Conservation (phyloP, 768 basidiomycete species). For the Hysterangium stoloniferum region DNA sequence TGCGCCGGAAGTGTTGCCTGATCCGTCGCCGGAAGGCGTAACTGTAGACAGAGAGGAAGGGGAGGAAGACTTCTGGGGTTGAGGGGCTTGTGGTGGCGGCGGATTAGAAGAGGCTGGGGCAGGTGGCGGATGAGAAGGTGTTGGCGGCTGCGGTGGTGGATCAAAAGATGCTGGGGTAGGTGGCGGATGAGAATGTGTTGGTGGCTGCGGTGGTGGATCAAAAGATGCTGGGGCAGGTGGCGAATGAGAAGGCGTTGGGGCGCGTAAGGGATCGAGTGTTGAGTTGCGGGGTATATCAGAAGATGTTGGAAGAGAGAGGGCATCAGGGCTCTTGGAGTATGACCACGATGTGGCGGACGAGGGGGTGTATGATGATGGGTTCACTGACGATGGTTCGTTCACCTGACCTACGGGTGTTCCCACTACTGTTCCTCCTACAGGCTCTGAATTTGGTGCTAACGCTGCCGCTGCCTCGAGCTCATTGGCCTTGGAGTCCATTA, state of each 20-base stretch:
- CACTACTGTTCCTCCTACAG: background rate
- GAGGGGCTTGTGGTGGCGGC: constrained; percentile 12
- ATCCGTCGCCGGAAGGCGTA: constrained; percentile 14
- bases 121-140: constrained; percentile 3
- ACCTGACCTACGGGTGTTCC: background rate
- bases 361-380: background rate
- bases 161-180: background rate
- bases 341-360: background rate
- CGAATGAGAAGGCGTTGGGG: background rate
- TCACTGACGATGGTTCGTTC: background rate
- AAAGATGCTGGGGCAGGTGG: background rate
- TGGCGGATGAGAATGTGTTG: constrained; percentile 1
- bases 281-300: background rate
- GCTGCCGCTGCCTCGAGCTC: background rate
- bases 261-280: background rate
- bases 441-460: background rate
- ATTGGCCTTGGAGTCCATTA: constrained; percentile 28
- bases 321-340: background rate
- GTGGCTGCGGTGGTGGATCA: background rate
- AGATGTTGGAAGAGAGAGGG: background rate
- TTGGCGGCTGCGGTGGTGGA: constrained; percentile 1
- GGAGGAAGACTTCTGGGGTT: constrained; percentile 15
- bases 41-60: background rate
- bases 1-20: constrained; percentile 11
- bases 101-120: constrained; percentile 18